These are phyloP conservation scores for Entamoeba dispar DNA, from an alignment of 208 protist genomes.

Conservation along the genomic window DNA sequence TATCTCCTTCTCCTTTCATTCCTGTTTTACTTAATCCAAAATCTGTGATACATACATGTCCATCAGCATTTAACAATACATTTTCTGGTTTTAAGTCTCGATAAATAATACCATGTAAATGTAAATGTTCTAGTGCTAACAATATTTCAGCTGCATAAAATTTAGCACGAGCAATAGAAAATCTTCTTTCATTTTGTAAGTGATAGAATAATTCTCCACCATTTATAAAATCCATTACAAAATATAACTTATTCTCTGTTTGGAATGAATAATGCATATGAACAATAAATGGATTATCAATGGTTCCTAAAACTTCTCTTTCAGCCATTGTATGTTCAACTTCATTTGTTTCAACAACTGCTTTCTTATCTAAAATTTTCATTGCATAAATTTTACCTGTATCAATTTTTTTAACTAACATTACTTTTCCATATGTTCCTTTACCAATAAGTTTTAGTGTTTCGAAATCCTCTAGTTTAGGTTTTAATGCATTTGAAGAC, in stretches of 20 bases:
- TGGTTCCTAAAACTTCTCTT: conserved; percentile 22
- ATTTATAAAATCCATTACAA: conserved; percentile 44
- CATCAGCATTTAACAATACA: conserved; percentile 11
- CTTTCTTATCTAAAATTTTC: conserved; percentile 42
- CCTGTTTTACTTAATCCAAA: conserved; percentile 19
- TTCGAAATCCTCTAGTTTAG: not conserved
- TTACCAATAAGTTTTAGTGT: not conserved
- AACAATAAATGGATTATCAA: conserved; percentile 41
- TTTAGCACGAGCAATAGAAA: not conserved
- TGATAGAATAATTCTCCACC: conserved; percentile 44
- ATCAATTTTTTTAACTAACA: conserved; percentile 40
- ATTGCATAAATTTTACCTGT: conserved; percentile 43
- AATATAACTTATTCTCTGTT: conserved; percentile 39
- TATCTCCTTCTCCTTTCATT: not conserved
- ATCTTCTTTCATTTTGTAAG: conserved; percentile 22
- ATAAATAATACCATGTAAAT: conserved; percentile 22
- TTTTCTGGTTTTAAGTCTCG: conserved; percentile 28
- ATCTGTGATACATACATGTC: conserved; percentile 20
- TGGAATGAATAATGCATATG: conserved; percentile 46
- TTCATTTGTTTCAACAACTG: conserved; percentile 32
- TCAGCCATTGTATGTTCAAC: conserved; percentile 30
- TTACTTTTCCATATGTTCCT: conserved; percentile 30
- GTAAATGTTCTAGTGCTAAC: conserved; percentile 39
- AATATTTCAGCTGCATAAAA: conserved; percentile 42
- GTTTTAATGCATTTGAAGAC: not conserved